Evolutionary conservation across 2,329 filamentous ascomycete species (phyloP).

Genomic region (Colletotrichum sojae): DNA sequence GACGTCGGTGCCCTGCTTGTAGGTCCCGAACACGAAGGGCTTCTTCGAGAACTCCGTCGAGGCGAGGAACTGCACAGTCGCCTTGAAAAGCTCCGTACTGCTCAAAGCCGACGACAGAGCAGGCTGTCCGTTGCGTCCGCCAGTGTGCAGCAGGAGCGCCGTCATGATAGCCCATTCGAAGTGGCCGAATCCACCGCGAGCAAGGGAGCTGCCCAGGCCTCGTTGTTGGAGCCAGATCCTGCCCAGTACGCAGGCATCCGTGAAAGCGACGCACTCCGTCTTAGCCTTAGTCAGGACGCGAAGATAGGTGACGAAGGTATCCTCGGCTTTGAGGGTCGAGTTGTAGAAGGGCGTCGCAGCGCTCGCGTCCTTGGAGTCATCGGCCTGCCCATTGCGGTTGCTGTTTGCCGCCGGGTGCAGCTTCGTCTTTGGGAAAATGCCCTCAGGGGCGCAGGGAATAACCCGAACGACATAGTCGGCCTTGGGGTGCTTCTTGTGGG

Average conservation of each 20-base stretch:
- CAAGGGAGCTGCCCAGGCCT: conserved; percentile 79
- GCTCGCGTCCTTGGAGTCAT: conserved; percentile 57
- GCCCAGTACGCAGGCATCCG: conserved; percentile 88
- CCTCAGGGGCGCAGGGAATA: conserved; percentile 79
- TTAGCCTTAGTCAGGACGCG: conserved; percentile 80
- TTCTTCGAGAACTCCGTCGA: conserved; percentile 79
- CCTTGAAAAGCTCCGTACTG: conserved; percentile 95
- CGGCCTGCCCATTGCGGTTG: conserved; percentile 69
- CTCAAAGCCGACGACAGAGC: conserved; percentile 86
- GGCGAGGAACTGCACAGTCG: conserved; percentile 88
- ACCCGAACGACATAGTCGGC: conserved; percentile 77
- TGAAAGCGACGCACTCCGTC: conserved; percentile 79
- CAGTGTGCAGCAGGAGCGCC: conserved; percentile 84
- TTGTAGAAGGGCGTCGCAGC: conserved; percentile 88
- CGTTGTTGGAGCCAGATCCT: conserved; percentile 91
- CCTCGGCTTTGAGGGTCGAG: conserved; percentile 84
- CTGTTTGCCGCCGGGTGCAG: conserved; percentile 79
- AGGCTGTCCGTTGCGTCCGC: conserved; percentile 78
- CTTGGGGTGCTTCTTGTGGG: conserved; percentile 43
- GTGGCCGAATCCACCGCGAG: conserved; percentile 87
- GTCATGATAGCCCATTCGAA: conserved; percentile 92
- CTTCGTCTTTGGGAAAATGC: conserved; percentile 79
- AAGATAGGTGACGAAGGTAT: conserved; percentile 80
- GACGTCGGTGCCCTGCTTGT: conserved; percentile 56
- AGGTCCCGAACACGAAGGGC: conserved; percentile 69